A percentile compares a stretch with the other conserved stretches of the same genome.
phyloP scores from a whole-genome alignment of 345 rosid genomes.

The Citropsis articulata region DNA sequence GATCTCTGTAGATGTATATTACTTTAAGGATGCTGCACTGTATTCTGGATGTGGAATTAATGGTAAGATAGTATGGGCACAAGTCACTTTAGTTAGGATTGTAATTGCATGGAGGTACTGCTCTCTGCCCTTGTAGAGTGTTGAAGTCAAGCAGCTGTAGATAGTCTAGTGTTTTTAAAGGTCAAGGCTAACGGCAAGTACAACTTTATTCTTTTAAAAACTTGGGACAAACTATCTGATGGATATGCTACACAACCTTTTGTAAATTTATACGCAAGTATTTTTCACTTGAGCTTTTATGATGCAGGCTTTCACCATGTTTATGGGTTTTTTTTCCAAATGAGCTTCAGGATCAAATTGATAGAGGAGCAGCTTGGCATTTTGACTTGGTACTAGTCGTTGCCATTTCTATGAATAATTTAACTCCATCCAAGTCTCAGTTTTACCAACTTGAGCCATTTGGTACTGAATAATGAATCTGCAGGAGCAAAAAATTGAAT shows the following conservation, averaged over 20 bases:
- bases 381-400: not conserved
- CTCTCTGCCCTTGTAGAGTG: not conserved
- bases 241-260: not conserved
- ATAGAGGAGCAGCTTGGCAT: not conserved
- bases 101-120: not conserved
- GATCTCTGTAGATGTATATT: not conserved
- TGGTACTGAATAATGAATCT: not conserved
- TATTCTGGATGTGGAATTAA: not conserved
- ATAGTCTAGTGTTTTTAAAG: not conserved
- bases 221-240: not conserved
- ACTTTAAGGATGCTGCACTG: not conserved
- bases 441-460: not conserved
- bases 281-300: not conserved
- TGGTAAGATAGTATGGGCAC: not conserved
- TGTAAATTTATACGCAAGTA: not conserved
- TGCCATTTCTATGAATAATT: not conserved
- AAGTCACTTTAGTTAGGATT: not conserved
- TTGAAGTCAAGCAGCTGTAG: not conserved
- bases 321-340: not conserved
- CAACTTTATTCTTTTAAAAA: not conserved
- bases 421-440: not conserved
- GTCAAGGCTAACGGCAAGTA: not conserved
- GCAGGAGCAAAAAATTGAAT: not conserved
- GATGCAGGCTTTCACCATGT: not conserved
- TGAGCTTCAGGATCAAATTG: not conserved